A percentile compares a stretch with the other conserved stretches of the same genome.
Evolutionary conservation across 2,329 filamentous ascomycete genomes (phyloP).

Genomic region (Sphaerulina populicola): DNA sequence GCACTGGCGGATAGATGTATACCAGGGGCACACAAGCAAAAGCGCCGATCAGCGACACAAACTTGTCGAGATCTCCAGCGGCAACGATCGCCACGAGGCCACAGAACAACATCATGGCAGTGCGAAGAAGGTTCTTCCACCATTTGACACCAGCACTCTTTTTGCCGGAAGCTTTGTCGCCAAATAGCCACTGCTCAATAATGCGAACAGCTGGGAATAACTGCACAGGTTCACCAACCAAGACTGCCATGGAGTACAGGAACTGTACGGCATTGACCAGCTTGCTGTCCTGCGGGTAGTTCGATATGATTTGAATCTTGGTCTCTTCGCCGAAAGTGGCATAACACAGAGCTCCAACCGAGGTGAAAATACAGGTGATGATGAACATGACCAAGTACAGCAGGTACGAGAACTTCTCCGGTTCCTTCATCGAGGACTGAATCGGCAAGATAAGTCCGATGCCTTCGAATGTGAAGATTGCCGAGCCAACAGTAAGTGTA

Average conservation of each 20-base stretch:
- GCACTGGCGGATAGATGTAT: conserved; percentile 64
- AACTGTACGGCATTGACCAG: conserved; percentile 71
- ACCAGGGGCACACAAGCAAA: conserved; percentile 68
- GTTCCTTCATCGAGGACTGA: conserved; percentile 64
- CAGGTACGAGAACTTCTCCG: conserved; percentile 57
- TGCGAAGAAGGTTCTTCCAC: conserved; percentile 64
- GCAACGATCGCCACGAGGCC: conserved; percentile 55
- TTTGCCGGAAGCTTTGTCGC: conserved; percentile 57
- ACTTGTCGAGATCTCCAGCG: conserved; percentile 62
- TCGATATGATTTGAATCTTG: conserved; percentile 66
- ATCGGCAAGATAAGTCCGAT: conserved; percentile 70
- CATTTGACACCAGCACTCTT: conserved; percentile 58
- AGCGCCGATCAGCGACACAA: conserved; percentile 64
- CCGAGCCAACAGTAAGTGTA: conserved; percentile 62
- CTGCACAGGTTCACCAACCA: conserved; percentile 67
- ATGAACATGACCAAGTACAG: conserved; percentile 63
- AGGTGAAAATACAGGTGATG: conserved; percentile 65
- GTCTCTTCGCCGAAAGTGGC: conserved; percentile 62
- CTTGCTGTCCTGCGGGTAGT: conserved; percentile 61
- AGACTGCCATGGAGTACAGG: conserved; percentile 62
- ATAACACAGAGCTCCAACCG: conserved; percentile 64
- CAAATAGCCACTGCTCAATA: conserved; percentile 59
- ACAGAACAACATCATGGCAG: conserved; percentile 50
- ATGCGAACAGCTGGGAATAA: conserved; percentile 67
- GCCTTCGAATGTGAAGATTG: conserved; percentile 72